Base-by-base conservation (phyloP, 371 early-diverging fungal species). In the Rhizopus sp. region DNA sequence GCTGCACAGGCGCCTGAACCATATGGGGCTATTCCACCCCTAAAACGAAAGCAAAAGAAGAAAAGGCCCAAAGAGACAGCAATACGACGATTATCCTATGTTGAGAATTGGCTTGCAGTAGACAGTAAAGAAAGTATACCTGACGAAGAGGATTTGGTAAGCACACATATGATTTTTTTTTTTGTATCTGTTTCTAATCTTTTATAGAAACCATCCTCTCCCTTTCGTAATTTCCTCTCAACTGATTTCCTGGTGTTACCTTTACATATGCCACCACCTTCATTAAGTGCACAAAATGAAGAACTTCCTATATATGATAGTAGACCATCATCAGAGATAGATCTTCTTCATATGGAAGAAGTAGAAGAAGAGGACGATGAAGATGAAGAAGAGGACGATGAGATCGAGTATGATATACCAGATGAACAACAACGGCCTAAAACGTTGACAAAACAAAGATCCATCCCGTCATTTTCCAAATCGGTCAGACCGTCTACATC, bases 11-110 rank as follows among this genome's bases (percentile, higher is more conserved):
- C 72, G 4, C 75, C 81, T 23, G 73, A 82, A 60, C 84, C 84
- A 10, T 82, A 84, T 58, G 85, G 82, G 30, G 71, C 70, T 35
- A 82, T 82, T 55, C 82, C 82, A 32, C 80, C 76, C 2, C 53
- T 78, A 37, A 60, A 68, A 45, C 76, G 72, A 48, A 64, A 65
- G 50, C 60, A 72, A 62, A 51, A 66, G 59, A 61, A 70, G 44
- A 60, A 65, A 15, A 56, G 38, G 29, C 37, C 37, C 12, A 57
- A 58, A 54, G 57, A 55, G 9, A 59, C 60, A 31, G 60, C 66
- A 5, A 68, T 77, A 57, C 59, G 74, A 34, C 64, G 77, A 31
- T 73, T 78, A 74, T 78, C 79, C 17, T 76, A 78, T 64, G 79
- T 78, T 17, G 79, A 78, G 55, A 66, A 78, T 44, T 78, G 79